Base-by-base conservation (phyloP, 2,329 filamentous ascomycete genomes). In the Fusarium sp. region DNA sequence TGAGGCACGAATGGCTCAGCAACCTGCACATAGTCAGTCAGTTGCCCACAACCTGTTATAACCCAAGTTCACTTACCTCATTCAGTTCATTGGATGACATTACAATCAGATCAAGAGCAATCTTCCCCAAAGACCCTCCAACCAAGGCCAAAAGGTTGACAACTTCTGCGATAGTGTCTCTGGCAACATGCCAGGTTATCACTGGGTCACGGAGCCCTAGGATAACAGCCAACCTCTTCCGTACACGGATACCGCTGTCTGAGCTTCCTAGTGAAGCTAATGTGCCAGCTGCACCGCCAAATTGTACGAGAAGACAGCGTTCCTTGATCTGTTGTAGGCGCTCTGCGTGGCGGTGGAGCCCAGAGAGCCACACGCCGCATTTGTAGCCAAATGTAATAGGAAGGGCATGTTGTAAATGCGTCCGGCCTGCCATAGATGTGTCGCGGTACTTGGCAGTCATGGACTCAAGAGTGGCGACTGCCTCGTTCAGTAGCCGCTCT, bases 331-430 rank as follows among this genome's bases (percentile, higher is more conserved):
- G 79, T 7, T 80, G 71, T 2, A 89, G 78, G 10, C 87, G 79
- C 53, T 86, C 80, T 3, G 80, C 73, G 67, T 88, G 86, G 1
- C 87, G 79, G 9, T 83, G 79, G 5, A 88, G 80, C 1, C 84
- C 78, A 0, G 85, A 84, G 0, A 89, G 79, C 79, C 84, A 89
- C 0, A 88, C 85, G 3, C 86, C 87, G 54, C 84, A 87, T 72
- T 89, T 89, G 74, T 88, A 88, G 2, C 87, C 87, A 70, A 89
- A 89, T 0, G 87, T 89, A 13, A 86, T 82, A 0, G 87, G 87
- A 0, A 88, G 76, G 0, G 87, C 87, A 71, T 89, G 87, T 62
- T 89, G 87, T 9, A 89, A 78, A 76, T 89, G 87, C 0, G 87
- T 89, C 28, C 87, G 81, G 1, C 87, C 87, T 5, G 87, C 86